Evolutionary conservation across 1,139 yeast genomes (phyloP).

Genomic region (Suhomyces anneliseae): DNA sequence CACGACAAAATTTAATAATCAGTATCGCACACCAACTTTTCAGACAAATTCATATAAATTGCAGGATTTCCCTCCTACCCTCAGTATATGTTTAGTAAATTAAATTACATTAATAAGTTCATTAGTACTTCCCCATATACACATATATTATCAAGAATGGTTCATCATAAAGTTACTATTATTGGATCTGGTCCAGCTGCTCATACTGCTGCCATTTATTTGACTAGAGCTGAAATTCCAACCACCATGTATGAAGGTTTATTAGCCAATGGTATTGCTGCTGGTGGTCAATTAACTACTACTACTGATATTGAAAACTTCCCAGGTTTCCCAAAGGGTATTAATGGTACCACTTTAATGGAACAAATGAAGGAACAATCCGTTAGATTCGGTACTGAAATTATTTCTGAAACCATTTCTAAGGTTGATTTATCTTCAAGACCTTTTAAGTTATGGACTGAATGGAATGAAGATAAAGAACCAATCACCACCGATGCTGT

Average conservation of each 20-base stretch:
- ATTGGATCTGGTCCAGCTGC: slow-evolving; percentile 99
- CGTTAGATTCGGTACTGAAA: slow-evolving; percentile 82
- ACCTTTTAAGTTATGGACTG: slow-evolving; percentile 97
- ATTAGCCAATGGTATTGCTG: slow-evolving; percentile 97
- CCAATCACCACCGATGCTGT: slow-evolving; percentile 93
- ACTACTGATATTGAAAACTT: slow-evolving; percentile 97
- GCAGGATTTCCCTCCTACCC: not conserved
- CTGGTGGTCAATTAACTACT: slow-evolving; percentile 98
- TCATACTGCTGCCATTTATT: slow-evolving; percentile 96
- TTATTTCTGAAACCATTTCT: slow-evolving; percentile 90
- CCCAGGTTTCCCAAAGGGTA: slow-evolving; percentile 98
- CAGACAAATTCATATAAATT: not conserved
- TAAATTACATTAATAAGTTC: not conserved
- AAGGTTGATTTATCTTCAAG: slow-evolving; percentile 82
- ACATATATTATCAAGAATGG: slow-evolving; percentile 49
- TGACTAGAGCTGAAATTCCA: slow-evolving; percentile 93
- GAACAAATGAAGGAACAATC: slow-evolving; percentile 92
- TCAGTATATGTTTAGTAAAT: not conserved
- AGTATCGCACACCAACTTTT: not conserved
- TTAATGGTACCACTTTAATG: slow-evolving; percentile 85
- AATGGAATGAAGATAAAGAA: slow-evolving; percentile 83
- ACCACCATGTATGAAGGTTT: slow-evolving; percentile 94
- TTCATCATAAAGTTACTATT: slow-evolving; percentile 85
- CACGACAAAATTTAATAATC: slow-evolving; percentile 9
- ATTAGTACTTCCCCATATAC: not conserved